Evolutionary conservation across 1,284 basidiomycete species (phyloP), one percentile per base, ranked within the genome.

Genomic region (Heterobasidion annosum): DNA sequence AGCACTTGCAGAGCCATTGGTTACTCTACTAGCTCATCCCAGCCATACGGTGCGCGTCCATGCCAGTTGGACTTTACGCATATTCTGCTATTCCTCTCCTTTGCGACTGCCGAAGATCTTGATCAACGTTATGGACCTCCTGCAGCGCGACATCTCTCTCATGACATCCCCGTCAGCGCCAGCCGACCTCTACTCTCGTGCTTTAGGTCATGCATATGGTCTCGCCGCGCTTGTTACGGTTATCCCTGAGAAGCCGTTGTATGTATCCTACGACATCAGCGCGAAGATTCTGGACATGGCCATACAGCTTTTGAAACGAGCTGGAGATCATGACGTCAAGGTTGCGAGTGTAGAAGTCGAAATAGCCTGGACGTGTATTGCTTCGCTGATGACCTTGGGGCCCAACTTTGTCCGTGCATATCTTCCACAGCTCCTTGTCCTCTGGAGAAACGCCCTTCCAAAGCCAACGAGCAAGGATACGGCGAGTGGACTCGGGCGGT

Each of bases 391-490:
- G 88, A 81, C 89, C 3, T 84, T 98, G 3, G 96, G 96, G 0
- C 93, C 92, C 6, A 89, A 93, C 62, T 98, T 98, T 63, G 92
- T 98, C 50, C 84, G 92, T 35, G 82, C 91, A 0, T 94, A 98
- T 68, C 78, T 98, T 1, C 88, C 93, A 0, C 94, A 98, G 63
- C 76, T 99, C 7, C 79, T 99, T 32, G 91, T 96, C 0, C 79
- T 99, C 1, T 99, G 97, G 97, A 78, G 96, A 37, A 99, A 99
- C 63, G 94, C 97, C 1, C 76, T 99, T 0, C 93, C 96, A 1
- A 98, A 98, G 69, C 89, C 93, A 0, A 92, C 92, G 0, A 88
- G 79, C 62, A 96, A 96, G 68, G 96, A 98, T 63, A 75, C 79
- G 0, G 70, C 75, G 1, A 69, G 66, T 18, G 79, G 78, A 12